Base-by-base conservation (phyloP, 768 basidiomycete species). In the Candolleomyces efflorescens region DNA sequence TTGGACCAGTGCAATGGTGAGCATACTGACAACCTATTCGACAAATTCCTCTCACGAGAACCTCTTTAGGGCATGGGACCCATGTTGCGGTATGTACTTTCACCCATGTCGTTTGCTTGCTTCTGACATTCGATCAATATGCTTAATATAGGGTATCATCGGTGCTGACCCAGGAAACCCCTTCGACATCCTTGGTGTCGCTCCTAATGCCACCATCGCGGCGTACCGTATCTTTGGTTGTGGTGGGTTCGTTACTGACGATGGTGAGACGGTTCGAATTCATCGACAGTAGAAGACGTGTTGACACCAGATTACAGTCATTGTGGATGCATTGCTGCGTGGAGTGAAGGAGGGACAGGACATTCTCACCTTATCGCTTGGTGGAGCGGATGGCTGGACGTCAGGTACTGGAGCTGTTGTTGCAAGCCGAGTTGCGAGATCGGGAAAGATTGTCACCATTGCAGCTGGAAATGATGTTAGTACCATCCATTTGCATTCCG, bases 161-260 rank as follows among this genome's bases (percentile, higher is more conserved):
- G 86, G 82, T 15, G 83, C 83, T 17, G 71, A 84, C 60, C 81
- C 82, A 1, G 78, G 70, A 46, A 89, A 88, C 64, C 63, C 68
- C 26, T 86, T 82, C 73, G 83, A 83, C 69, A 82, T 89, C 63
- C 82, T 81, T 49, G 89, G 89, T 55, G 87, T 87, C 37, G 87
- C 89, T 2, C 86, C 80, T 58, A 75, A 78, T 1, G 83, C 86
- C 0, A 78, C 77, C 1, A 68, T 89, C 26, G 78, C 72, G 3
- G 64, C 78, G 4, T 85, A 85, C 70, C 69, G 84, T 50, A 74
- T 89, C 10, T 88, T 87, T 65, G 82, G 84, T 1, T 90, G 89
- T 65, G 60, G 46, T 2, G 84, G 83, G 0, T 67, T 58, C 9
- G 76, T 81, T 57, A 77, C 73, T 49, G 78, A 83, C 62, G 77